These are phyloP conservation scores for Hygrophorus pudorinus DNA, from an alignment of 768 basidiomycete genomes.

Conservation along the genomic window DNA sequence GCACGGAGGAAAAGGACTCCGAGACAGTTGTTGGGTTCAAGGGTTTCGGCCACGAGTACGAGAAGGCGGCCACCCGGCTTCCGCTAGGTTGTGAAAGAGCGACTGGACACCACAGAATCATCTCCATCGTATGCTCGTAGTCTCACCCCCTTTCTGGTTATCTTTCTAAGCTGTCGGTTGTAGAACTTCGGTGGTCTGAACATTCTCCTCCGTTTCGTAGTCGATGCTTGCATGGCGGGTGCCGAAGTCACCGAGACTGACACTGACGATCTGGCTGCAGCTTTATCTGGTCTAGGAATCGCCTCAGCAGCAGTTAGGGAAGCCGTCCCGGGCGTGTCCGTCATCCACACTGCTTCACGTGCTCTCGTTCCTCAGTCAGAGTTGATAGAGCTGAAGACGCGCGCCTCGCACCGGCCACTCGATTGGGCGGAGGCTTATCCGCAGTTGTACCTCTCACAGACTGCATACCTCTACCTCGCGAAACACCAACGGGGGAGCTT, in stretches of 20 bases:
- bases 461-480: constrained; percentile 48
- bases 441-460: constrained; percentile 64
- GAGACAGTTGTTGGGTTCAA: constrained; percentile 12
- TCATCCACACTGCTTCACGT: constrained; percentile 8
- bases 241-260: too few species aligned
- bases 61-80: constrained; percentile 40
- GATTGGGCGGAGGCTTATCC: constrained; percentile 57
- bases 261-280: constrained; percentile 27
- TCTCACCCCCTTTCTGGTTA: constrained; percentile 11
- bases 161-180: neutral
- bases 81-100: constrained; percentile 38
- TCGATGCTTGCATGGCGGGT: constrained; percentile 33
- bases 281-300: constrained; percentile 23
- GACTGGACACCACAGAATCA: constrained; percentile 51
- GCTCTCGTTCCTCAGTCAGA: constrained; percentile 29
- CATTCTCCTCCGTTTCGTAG: constrained; percentile 48
- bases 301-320: constrained; percentile 8
- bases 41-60: constrained; percentile 56
- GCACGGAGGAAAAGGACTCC: constrained; percentile 30
- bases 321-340: constrained; percentile 7
- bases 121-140: constrained; percentile 52
- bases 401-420: constrained; percentile 23
- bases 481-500: constrained; percentile 49
- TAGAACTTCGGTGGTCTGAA: constrained; percentile 51
- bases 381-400: constrained; percentile 39